Evolutionary conservation across 106 monocot species (phyloP).

Genomic region (Acorus gramineus): DNA sequence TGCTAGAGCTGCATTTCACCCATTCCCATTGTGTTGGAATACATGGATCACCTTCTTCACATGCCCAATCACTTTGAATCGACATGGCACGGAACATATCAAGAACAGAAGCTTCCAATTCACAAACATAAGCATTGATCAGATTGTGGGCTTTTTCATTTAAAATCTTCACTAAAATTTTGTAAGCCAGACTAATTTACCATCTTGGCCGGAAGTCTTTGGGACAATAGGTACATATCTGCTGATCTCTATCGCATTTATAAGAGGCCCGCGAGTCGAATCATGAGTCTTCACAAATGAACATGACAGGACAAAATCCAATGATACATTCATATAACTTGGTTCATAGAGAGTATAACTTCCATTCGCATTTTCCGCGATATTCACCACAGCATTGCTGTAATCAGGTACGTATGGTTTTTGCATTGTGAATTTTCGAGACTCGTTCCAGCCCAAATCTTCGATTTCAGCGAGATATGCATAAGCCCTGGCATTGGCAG

Average conservation of each 20-base stretch:
- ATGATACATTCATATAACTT: conserved; percentile 34
- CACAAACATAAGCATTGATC: conserved; percentile 1
- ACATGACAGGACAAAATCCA: conserved; percentile 39
- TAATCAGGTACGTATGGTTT: conserved; percentile 23
- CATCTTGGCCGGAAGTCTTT: conserved; percentile 23
- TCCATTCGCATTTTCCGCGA: conserved; percentile 46
- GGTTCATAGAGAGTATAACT: conserved; percentile 46
- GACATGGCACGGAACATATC: conserved; percentile 14
- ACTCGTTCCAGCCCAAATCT: conserved; percentile 34
- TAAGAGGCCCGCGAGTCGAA: conserved; percentile 37
- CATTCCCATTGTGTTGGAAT: conserved; percentile 36
- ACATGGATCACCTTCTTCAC: conserved; percentile 44
- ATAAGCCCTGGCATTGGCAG: conserved; percentile 42
- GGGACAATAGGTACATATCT: conserved; percentile 33
- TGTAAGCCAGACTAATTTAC: conserved; percentile 11
- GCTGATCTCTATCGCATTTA: conserved; percentile 48
- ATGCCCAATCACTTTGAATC: conserved; percentile 18
- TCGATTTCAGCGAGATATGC: conserved; percentile 49
- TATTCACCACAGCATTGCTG: conserved; percentile 26
- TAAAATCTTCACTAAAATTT: not conserved
- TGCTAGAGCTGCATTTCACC: conserved; percentile 28
- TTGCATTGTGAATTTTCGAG: conserved; percentile 28
- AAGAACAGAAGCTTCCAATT: conserved; percentile 18
- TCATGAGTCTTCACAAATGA: conserved; percentile 28
- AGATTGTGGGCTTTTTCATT: not conserved